Evolutionary conservation across 2,329 filamentous ascomycete species (phyloP).

Genomic region (Ustulina deusta): DNA sequence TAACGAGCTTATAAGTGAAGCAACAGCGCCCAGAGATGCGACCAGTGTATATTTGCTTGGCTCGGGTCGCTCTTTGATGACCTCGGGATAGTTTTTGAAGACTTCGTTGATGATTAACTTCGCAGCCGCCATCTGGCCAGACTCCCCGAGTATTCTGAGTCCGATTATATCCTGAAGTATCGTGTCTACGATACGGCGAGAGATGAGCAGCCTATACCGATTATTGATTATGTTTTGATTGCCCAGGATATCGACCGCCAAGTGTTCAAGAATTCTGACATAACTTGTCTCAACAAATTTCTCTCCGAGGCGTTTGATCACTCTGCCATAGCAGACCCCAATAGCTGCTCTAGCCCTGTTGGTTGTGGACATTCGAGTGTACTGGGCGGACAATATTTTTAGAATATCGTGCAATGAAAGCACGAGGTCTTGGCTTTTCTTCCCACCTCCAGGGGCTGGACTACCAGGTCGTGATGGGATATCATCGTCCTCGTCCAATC

Average conservation of each 20-base stretch:
- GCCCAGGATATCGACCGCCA: conserved; percentile 84
- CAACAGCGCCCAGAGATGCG: conserved; percentile 80
- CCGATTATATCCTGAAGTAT: conserved; percentile 88
- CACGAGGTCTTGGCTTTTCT: conserved; percentile 75
- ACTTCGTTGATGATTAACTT: conserved; percentile 86
- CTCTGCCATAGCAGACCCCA: conserved; percentile 85
- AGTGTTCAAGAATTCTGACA: conserved; percentile 80
- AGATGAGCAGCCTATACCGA: conserved; percentile 86
- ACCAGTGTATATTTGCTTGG: conserved; percentile 89
- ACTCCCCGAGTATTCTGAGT: conserved; percentile 85
- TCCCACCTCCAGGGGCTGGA: conserved; percentile 73
- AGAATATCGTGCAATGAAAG: conserved; percentile 84
- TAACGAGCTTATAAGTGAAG: conserved; percentile 80
- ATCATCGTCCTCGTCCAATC: conserved; percentile 80
- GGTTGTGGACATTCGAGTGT: conserved; percentile 80
- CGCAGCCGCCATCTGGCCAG: conserved; percentile 85
- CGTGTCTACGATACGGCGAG: conserved; percentile 84
- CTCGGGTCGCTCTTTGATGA: conserved; percentile 85
- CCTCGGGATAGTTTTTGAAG: conserved; percentile 94
- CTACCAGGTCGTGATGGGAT: conserved; percentile 74
- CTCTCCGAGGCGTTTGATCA: conserved; percentile 83
- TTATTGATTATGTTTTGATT: conserved; percentile 82
- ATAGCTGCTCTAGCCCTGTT: conserved; percentile 86
- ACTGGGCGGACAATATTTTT: conserved; percentile 82
- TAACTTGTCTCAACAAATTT: conserved; percentile 87